These are phyloP conservation scores for Ramularia endophylla DNA, from an alignment of 2,329 filamentous ascomycete genomes.

Conservation along the genomic window DNA sequence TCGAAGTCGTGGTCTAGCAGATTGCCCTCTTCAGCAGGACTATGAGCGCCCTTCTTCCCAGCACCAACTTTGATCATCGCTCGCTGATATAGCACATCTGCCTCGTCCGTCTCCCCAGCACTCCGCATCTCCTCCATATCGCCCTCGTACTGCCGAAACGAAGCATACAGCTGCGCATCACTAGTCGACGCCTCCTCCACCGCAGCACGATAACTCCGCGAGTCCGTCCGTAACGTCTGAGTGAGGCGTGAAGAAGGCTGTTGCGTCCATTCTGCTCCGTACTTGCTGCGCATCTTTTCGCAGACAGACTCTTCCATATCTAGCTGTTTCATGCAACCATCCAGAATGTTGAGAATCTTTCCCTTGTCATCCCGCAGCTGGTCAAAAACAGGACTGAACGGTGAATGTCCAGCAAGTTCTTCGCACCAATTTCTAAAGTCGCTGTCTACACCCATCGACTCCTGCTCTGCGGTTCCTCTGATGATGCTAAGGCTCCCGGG, in stretches of 20 bases:
- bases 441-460: conserved; percentile 72
- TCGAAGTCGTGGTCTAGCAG: conserved; percentile 89
- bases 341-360: conserved; percentile 64
- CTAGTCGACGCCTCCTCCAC: conserved; percentile 84
- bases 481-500: conserved; percentile 75
- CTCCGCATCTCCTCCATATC: conserved; percentile 95
- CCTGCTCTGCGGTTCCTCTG: conserved; percentile 88
- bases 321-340: conserved; percentile 77
- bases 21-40: conserved; percentile 59
- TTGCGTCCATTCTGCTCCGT: conserved; percentile 92
- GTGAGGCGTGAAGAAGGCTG: conserved; percentile 90
- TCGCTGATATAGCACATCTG: conserved; percentile 81
- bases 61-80: conserved; percentile 74
- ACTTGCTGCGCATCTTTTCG: conserved; percentile 99
- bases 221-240: conserved; percentile 77
- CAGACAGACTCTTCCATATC: conserved; percentile 98
- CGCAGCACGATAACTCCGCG: conserved; percentile 80
- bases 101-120: conserved; percentile 78
- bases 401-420: conserved; percentile 79
- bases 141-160: conserved; percentile 75
- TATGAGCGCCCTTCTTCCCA: conserved; percentile 57
- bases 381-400: conserved; percentile 73
- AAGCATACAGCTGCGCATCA: conserved; percentile 75
- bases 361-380: conserved; percentile 71
- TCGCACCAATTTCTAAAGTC: conserved; percentile 94